These are phyloP conservation scores for Mangifera indica DNA, from an alignment of 345 rosid genomes.

Conservation along the genomic window DNA sequence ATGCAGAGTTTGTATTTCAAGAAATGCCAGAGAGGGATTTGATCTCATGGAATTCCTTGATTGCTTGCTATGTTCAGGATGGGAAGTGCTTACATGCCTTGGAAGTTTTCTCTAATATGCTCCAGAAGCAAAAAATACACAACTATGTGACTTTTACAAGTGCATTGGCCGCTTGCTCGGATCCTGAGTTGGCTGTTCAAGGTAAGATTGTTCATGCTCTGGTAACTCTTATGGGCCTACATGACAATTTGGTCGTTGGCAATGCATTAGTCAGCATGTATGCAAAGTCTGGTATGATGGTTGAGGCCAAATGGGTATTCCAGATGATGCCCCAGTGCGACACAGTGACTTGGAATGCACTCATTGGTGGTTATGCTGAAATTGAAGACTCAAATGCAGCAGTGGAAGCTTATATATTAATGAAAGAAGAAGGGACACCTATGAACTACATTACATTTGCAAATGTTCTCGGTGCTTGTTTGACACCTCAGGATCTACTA, in stretches of 20 bases:
- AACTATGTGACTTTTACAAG: slow-evolving; percentile 74
- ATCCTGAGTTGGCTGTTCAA: slow-evolving; percentile 38
- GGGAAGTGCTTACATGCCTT: slow-evolving; percentile 58
- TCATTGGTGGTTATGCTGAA: slow-evolving; percentile 72
- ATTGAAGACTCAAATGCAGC: slow-evolving; percentile 50
- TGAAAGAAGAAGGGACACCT: slow-evolving; percentile 56
- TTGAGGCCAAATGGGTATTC: slow-evolving; percentile 53
- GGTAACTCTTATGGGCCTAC: slow-evolving; percentile 43
- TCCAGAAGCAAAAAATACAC: slow-evolving; percentile 29
- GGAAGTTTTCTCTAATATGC: slow-evolving; percentile 46
- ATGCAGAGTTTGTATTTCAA: slow-evolving; percentile 61
- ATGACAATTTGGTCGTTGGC: slow-evolving; percentile 57
- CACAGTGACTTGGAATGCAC: slow-evolving; percentile 79
- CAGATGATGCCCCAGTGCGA: slow-evolving; percentile 45
- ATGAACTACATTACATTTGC: slow-evolving; percentile 62
- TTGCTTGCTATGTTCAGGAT: slow-evolving; percentile 57
- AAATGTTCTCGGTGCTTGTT: slow-evolving; percentile 69
- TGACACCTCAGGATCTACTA: slow-evolving; percentile 42
- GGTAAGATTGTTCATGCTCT: slow-evolving; percentile 74
- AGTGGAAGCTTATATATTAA: slow-evolving; percentile 45
- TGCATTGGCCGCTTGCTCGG: slow-evolving; percentile 71
- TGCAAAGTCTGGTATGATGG: slow-evolving; percentile 57
- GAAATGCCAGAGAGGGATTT: slow-evolving; percentile 65
- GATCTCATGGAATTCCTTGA: slow-evolving; percentile 81
- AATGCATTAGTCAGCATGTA: slow-evolving; percentile 76